Conservation (phyloP, 306 rosid genomes). For the Lotus japonicus region DNA sequence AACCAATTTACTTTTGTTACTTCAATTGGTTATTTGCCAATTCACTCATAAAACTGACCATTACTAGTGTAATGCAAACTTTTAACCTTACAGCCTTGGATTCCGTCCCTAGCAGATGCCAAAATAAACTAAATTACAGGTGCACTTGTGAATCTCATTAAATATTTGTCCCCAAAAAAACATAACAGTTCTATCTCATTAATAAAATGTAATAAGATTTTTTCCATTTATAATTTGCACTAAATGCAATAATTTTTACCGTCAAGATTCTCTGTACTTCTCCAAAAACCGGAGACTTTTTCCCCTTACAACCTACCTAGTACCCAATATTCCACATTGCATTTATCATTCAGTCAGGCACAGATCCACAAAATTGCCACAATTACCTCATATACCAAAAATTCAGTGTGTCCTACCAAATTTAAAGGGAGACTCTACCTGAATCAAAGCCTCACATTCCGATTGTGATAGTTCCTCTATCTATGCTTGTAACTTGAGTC, state of each 20-base stretch:
- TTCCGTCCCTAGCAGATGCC: background rate
- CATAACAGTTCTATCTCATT: background rate
- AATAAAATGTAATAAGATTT: background rate
- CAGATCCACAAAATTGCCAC: background rate
- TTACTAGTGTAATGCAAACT: too few species aligned
- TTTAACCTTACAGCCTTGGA: too few species aligned
- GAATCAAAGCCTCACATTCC: slow-evolving; percentile 11
- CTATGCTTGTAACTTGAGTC: background rate
- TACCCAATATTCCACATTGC: background rate
- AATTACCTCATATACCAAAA: slow-evolving; percentile 5
- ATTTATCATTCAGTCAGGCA: background rate
- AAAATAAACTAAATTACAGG: background rate
- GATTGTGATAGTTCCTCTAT: slow-evolving; percentile 21
- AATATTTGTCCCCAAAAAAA: too few species aligned
- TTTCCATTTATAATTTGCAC: background rate
- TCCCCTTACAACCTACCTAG: background rate
- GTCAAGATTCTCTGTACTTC: background rate
- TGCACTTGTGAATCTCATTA: background rate
- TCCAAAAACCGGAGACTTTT: background rate
- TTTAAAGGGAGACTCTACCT: background rate
- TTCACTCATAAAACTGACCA: too few species aligned
- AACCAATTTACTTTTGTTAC: too few species aligned
- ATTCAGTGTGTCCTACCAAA: background rate
- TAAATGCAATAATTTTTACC: background rate
- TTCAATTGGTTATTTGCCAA: too few species aligned